Evolutionary conservation across 805 yeast genomes (phyloP).

Genomic region (Ogataea naganishii): DNA sequence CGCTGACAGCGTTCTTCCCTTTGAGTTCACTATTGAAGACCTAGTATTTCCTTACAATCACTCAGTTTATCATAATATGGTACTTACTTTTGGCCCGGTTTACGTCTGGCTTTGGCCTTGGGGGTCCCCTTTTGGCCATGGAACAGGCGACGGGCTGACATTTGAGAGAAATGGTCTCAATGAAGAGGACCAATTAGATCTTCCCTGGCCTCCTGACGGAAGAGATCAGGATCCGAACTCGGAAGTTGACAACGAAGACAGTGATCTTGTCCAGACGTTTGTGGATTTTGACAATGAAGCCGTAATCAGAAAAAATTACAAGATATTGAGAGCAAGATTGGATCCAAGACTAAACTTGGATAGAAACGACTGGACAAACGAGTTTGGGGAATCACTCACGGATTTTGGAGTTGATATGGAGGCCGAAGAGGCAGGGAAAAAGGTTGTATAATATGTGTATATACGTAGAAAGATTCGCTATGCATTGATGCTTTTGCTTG

Average conservation of each 20-base stretch:
- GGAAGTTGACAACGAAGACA: conserved; percentile 12
- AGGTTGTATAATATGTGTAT: no score
- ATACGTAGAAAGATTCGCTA: no score
- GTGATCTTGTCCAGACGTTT: not conserved
- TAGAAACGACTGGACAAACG: conserved; percentile 58
- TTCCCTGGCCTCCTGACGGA: conserved; percentile 95
- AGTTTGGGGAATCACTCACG: conserved; percentile 71
- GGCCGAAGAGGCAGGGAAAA: no score
- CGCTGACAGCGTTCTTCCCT: conserved; percentile 13
- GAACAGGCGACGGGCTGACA: conserved; percentile 48
- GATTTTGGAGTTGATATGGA: conserved; percentile 87
- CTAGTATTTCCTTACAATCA: conserved; percentile 80
- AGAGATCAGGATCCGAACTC: conserved; percentile 31
- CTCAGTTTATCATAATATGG: conserved; percentile 48
- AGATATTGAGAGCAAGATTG: conserved; percentile 1
- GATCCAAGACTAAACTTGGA: conserved; percentile 28
- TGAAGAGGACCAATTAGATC: conserved; percentile 48
- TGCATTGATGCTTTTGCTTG: no score
- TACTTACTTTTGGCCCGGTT: conserved; percentile 50
- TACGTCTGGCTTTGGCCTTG: conserved; percentile 67
- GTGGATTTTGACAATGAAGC: conserved; percentile 6
- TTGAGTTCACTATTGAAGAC: conserved; percentile 46
- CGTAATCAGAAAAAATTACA: conserved; percentile 5
- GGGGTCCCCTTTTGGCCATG: conserved; percentile 51
- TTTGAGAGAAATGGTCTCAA: conserved; percentile 46